Conservation (phyloP, 2,329 filamentous ascomycete species). For the Ascochyta koolunga region DNA sequence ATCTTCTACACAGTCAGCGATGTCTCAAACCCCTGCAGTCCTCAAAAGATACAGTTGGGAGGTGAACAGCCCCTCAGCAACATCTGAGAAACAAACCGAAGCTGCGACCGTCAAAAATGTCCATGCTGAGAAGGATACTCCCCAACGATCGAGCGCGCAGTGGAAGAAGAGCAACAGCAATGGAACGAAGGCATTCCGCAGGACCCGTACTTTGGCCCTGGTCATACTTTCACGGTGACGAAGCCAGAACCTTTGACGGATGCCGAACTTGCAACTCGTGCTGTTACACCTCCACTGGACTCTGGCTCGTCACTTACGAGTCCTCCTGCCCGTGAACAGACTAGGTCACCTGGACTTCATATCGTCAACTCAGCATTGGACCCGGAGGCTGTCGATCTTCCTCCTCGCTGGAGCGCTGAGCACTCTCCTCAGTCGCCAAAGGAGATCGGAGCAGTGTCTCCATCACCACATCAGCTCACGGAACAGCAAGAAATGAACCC, state of each 20-base stretch:
- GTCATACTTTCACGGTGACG: slow-evolving; percentile 29
- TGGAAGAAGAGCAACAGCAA: slow-evolving; percentile 25
- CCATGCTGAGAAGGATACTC: slow-evolving; percentile 14
- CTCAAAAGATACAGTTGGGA: slow-evolving; percentile 45
- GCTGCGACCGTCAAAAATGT: slow-evolving; percentile 8
- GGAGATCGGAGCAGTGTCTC: slow-evolving; percentile 17
- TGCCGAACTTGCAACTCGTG: slow-evolving; percentile 17
- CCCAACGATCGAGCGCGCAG: slow-evolving; percentile 21
- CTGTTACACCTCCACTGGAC: slow-evolving; percentile 26
- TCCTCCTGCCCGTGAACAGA: slow-evolving; percentile 26
- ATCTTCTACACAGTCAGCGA: slow-evolving; percentile 19
- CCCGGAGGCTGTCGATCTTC: slow-evolving; percentile 47
- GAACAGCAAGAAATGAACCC: slow-evolving; percentile 17
- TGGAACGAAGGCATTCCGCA: slow-evolving; percentile 28
- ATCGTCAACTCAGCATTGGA: slow-evolving; percentile 51
- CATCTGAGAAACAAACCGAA: slow-evolving; percentile 19
- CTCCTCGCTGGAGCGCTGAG: slow-evolving; percentile 39
- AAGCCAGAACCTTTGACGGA: slow-evolving; percentile 32
- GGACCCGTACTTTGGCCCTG: slow-evolving; percentile 36
- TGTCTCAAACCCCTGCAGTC: slow-evolving; percentile 24
- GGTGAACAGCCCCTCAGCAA: slow-evolving; percentile 19
- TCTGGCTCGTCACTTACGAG: slow-evolving; percentile 22
- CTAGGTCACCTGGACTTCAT: slow-evolving; percentile 46
- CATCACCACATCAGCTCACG: slow-evolving; percentile 8
- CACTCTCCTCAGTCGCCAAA: slow-evolving; percentile 19